phyloP scores from a whole-genome alignment of 2,329 filamentous ascomycete genomes.

The Metarhizium brunneum region DNA sequence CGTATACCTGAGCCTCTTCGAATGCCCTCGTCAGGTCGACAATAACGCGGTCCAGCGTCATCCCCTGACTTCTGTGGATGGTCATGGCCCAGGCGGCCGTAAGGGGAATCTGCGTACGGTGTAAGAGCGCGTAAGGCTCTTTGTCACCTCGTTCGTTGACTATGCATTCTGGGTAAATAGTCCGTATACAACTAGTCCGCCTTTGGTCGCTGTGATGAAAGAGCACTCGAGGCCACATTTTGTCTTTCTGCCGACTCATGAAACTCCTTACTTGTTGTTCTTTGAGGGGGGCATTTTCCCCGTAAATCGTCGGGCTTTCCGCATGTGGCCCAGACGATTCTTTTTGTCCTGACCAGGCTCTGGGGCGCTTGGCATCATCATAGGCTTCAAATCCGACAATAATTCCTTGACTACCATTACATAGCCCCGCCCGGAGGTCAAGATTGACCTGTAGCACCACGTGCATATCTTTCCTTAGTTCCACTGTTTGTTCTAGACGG shows the following conservation, averaged over 20 bases:
- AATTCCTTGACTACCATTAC: slow-evolving; percentile 18
- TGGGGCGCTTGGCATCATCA: slow-evolving; percentile 2
- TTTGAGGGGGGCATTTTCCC: background rate
- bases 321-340: background rate
- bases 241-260: background rate
- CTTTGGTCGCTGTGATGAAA: slow-evolving; percentile 26
- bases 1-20: slow-evolving; percentile 51
- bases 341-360: background rate
- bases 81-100: slow-evolving; percentile 53
- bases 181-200: slow-evolving; percentile 15
- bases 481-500: slow-evolving; percentile 6
- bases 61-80: slow-evolving; percentile 54
- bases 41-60: slow-evolving; percentile 49
- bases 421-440: slow-evolving; percentile 1
- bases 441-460: slow-evolving; percentile 18
- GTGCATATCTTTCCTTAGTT: slow-evolving; percentile 10
- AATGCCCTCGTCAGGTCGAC: slow-evolving; percentile 45
- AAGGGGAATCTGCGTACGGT: slow-evolving; percentile 53
- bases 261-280: slow-evolving; percentile 1
- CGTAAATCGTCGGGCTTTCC: background rate
- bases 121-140: slow-evolving; percentile 35
- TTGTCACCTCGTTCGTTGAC: slow-evolving; percentile 36
- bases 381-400: slow-evolving; percentile 13
- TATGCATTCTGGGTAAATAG: slow-evolving; percentile 42
- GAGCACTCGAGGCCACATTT: slow-evolving; percentile 24